Evolutionary conservation across 805 yeast genomes (phyloP).

Genomic region (Yamadazyma sp.): DNA sequence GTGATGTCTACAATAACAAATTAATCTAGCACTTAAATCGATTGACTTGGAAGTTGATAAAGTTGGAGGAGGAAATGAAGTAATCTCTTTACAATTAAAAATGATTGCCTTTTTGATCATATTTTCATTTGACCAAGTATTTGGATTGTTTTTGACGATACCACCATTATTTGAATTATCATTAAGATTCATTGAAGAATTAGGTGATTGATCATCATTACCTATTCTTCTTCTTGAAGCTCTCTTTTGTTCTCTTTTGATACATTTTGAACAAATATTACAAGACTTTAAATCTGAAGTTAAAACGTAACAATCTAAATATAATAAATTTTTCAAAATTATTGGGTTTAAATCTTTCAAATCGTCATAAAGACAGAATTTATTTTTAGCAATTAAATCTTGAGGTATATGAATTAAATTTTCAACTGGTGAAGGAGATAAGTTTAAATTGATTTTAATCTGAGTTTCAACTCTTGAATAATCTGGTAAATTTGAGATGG

Average conservation of each 20-base stretch:
- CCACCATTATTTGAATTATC: conserved; percentile 16
- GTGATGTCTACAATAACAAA: conserved; percentile 96
- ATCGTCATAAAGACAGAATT: conserved; percentile 60
- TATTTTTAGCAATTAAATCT: conserved; percentile 84
- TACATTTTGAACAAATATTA: conserved; percentile 82
- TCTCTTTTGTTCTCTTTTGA: conserved; percentile 88
- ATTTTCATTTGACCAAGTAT: conserved; percentile 72
- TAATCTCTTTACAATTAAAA: conserved; percentile 86
- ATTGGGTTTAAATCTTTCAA: conserved; percentile 41
- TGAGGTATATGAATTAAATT: conserved; percentile 75
- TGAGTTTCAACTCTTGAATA: conserved; percentile 95
- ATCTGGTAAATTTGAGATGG: conserved; percentile 64
- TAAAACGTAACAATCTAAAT: conserved; percentile 78
- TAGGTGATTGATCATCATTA: conserved; percentile 9
- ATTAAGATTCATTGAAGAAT: background rate
- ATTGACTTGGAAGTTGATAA: conserved; percentile 35
- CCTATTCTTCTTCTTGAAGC: conserved; percentile 89
- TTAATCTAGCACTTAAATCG: conserved; percentile 68
- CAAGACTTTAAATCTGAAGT: conserved; percentile 54
- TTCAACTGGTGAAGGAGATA: conserved; percentile 78
- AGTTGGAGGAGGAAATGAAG: conserved; percentile 67
- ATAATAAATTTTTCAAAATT: conserved; percentile 53
- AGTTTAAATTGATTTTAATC: conserved; percentile 66
- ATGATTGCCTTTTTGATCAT: conserved; percentile 79
- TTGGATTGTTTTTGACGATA: conserved; percentile 50